Base-by-base conservation (phyloP, 305 asterid genomes). In the Andrographis paniculata region DNA sequence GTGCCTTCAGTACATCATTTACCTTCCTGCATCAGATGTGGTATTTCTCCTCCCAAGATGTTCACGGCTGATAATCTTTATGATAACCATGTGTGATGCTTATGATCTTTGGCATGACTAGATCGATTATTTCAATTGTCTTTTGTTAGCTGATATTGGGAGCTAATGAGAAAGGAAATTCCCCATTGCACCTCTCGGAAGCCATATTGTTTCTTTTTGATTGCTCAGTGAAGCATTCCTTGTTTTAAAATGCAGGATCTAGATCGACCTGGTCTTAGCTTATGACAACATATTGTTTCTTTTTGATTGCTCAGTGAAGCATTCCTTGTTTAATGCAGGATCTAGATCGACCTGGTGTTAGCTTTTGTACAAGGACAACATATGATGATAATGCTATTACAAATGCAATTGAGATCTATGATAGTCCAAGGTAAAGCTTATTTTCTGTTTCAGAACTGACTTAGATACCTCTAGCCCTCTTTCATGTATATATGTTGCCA, bases 301-400 rank as follows among this genome's bases (percentile, higher is more conserved):
- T 48, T 24, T 23, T 18, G 19, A n/a, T 58, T 42, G 59, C 45
- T 55, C 28, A 38, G 36, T 67, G 48, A 44, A 44, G 30, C 30
- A 42, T 47, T 59, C 38, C 38, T 48, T 51, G 38, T 52, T 58
- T 64, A 57, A 47, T 66, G 73, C 74, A 79, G 89, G 59, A 68
- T 66, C 65, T 79, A 14, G 74, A 79, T 67, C 71, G 70, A 19
- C 82, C 79, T 30, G 89, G 89, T 59, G 76, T 79, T 59, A 70
- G 72, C 52, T 79, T 67, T 64, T 79, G 89, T 58, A 60, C 71
- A 18, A 73, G 84, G 76, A 79, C 89, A 45, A 79, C 89, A 44
- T 76, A 76, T 60, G 85, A 76, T 47, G 89, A 79, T 50, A 79
- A 79, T 64, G 89, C 89, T 20, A 76, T 79, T 42, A 79, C 82